Percentiles rank a stretch among this genome's conserved stretches.
Conservation (phyloP, 495 filamentous ascomycete species). For the Annulohypoxylon bovei region DNA sequence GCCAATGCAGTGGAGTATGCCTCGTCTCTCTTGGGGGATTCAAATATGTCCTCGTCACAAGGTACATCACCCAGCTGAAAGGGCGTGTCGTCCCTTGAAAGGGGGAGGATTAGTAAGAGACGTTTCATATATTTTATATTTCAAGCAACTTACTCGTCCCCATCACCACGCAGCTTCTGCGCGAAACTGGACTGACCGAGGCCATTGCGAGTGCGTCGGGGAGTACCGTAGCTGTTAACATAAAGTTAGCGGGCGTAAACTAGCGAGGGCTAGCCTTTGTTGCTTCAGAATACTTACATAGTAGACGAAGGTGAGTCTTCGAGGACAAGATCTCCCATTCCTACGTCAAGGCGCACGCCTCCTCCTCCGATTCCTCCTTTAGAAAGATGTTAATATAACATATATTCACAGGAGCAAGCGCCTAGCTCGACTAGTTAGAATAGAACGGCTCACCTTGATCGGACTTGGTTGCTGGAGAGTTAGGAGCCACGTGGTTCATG, state of each 20-base stretch:
- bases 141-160: conserved; percentile 13
- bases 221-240: not conserved
- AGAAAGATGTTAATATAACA: conserved; percentile 3
- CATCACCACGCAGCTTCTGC: not conserved
- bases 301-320: not conserved
- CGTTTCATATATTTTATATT: not conserved
- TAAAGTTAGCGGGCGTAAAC: not conserved
- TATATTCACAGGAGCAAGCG: not conserved
- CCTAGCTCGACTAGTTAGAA: not conserved
- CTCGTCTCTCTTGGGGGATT: not conserved
- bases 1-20: not conserved
- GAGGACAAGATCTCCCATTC: conserved; percentile 10
- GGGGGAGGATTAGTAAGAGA: not conserved
- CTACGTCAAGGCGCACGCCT: conserved; percentile 25
- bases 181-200: not conserved
- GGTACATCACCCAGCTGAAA: conserved; percentile 18
- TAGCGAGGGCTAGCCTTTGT: not conserved
- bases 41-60: conserved; percentile 25
- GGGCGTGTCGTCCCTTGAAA: not conserved
- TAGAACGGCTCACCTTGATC: conserved; percentile 29
- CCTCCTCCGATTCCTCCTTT: conserved; percentile 16
- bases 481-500: not conserved
- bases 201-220: not conserved
- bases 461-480: conserved; percentile 23
- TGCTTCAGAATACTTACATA: conserved; percentile 2